Percentiles rank a stretch among this genome's conserved stretches.
Evolutionary conservation across 176 grass and related monocot genomes (phyloP).

Genomic region (Ensete glaucum): DNA sequence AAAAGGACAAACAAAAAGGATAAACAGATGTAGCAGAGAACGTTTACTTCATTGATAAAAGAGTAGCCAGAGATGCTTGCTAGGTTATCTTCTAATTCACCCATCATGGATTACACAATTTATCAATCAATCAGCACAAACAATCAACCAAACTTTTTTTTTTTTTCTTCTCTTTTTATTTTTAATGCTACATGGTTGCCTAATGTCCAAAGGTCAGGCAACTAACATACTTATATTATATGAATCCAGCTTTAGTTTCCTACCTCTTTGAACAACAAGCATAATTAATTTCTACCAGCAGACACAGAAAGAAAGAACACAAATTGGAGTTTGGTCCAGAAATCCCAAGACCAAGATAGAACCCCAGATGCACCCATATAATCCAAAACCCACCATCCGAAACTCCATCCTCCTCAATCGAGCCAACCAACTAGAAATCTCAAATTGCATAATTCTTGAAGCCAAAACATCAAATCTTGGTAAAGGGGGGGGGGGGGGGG

Average conservation of each 20-base stretch:
- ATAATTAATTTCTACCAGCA: not conserved
- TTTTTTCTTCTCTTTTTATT: too few relatives aligned
- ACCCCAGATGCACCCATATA: not conserved
- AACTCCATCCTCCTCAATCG: not conserved
- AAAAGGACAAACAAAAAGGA: not conserved
- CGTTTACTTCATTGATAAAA: not conserved
- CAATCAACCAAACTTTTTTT: too few relatives aligned
- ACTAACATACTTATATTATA: not conserved
- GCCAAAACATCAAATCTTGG: not conserved
- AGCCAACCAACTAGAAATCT: conserved; percentile 3
- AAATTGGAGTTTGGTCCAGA: not conserved
- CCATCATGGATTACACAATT: not conserved
- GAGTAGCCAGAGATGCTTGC: not conserved
- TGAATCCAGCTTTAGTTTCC: not conserved
- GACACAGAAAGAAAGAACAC: not conserved
- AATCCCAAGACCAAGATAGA: not conserved
- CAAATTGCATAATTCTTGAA: not conserved
- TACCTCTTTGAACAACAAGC: not conserved
- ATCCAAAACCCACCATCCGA: not conserved
- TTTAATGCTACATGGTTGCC: not conserved
- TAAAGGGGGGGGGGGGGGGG: too few relatives aligned
- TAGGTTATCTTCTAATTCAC: not conserved
- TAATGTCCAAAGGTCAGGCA: not conserved
- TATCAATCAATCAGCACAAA: not conserved
- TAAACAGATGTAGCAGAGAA: not conserved